Percentiles rank a stretch among this genome's conserved stretches.
phyloP scores from a whole-genome alignment of 768 basidiomycete genomes.

The Cytidiella melzeri region DNA sequence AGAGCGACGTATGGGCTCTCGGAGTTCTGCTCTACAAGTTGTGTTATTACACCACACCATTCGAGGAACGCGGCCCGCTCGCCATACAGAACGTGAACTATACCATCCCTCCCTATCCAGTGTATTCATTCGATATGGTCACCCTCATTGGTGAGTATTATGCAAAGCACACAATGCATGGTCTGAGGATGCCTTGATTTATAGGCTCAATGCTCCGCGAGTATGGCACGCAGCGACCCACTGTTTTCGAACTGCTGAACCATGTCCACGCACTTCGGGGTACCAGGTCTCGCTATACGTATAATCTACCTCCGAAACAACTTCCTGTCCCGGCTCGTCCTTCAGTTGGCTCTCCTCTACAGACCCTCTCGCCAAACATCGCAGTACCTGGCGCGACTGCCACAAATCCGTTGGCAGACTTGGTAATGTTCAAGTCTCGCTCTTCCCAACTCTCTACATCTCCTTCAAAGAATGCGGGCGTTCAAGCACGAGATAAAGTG shows the following conservation, averaged over 20 bases:
- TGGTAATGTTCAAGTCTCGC: conserved; percentile 34
- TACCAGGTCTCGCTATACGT: conserved; percentile 74
- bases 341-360: conserved; percentile 15
- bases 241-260: conserved; percentile 79
- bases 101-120: conserved; percentile 81
- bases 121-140: conserved; percentile 81
- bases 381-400: conserved; percentile 1
- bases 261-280: conserved; percentile 84
- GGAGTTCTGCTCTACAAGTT: conserved; percentile 97
- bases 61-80: conserved; percentile 94
- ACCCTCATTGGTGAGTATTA: conserved; percentile 64
- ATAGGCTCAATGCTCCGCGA: conserved; percentile 90
- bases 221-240: conserved; percentile 79
- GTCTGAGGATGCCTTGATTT: conserved; percentile 1
- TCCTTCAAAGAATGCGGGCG: conserved; percentile 41
- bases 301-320: conserved; percentile 47
- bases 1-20: conserved; percentile 96
- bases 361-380: conserved; percentile 20
- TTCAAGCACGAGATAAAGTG: conserved; percentile 71
- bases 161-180: background rate
- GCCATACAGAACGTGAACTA: conserved; percentile 98
- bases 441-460: conserved; percentile 13
- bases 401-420: conserved; percentile 28
- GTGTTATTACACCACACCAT: conserved; percentile 98
- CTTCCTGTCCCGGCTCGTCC: conserved; percentile 40